These are phyloP conservation scores for Colletotrichum ledebouriae DNA, from an alignment of 2,329 filamentous ascomycete species.

Conservation along the genomic window DNA sequence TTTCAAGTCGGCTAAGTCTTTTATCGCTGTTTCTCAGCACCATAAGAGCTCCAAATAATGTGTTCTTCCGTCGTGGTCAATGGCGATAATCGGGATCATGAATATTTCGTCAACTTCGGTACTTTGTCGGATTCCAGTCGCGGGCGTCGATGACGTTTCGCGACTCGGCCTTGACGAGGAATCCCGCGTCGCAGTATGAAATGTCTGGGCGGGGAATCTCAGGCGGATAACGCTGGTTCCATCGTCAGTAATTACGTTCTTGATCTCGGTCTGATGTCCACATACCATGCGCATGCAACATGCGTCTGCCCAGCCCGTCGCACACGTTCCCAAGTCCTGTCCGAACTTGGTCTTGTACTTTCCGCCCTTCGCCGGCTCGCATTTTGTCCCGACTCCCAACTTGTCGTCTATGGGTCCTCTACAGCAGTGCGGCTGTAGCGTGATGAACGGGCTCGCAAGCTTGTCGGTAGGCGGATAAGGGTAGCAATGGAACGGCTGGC, in stretches of 20 bases:
- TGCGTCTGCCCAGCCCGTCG: constrained; percentile 34
- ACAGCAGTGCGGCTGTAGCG: constrained; percentile 39
- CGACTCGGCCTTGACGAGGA: constrained; percentile 35
- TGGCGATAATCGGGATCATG: neutral
- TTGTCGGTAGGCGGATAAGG: constrained; percentile 32
- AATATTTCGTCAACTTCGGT: constrained; percentile 13
- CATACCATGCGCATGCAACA: constrained; percentile 42
- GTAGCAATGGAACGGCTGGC: constrained; percentile 41
- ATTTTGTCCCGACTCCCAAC: constrained; percentile 29
- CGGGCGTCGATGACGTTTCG: constrained; percentile 29
- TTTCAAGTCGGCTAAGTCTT: constrained; percentile 11
- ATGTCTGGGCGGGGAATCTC: constrained; percentile 33
- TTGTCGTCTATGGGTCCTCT: constrained; percentile 34
- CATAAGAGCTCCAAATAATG: neutral
- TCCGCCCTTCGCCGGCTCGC: constrained; percentile 33
- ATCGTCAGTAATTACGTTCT: constrained; percentile 7
- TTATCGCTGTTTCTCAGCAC: neutral
- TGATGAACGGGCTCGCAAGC: constrained; percentile 35
- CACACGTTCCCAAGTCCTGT: constrained; percentile 40
- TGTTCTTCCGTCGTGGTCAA: neutral
- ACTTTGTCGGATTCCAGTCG: constrained; percentile 19
- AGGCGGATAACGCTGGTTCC: constrained; percentile 37
- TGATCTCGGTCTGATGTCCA: neutral
- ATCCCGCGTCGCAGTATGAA: constrained; percentile 39
- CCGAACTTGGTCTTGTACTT: constrained; percentile 41